phyloP scores from a whole-genome alignment of 2,329 filamentous ascomycete genomes.

The Phialophora chinensis region DNA sequence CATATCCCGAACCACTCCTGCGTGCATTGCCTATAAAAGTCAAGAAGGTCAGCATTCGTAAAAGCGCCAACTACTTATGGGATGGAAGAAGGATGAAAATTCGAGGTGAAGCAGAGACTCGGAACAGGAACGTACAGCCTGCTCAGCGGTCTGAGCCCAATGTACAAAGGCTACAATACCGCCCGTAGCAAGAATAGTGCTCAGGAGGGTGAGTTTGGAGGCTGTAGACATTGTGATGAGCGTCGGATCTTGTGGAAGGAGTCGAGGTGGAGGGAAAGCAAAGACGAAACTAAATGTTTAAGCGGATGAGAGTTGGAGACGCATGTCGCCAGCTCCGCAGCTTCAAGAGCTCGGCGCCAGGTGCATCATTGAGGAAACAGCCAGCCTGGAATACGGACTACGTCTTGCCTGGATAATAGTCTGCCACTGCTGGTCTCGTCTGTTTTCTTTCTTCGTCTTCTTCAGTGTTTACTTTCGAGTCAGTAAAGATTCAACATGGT shows the following conservation, averaged over 20 bases:
- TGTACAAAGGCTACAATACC: constrained; percentile 85
- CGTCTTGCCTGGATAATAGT: neutral
- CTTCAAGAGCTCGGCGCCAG: constrained; percentile 30
- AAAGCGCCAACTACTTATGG: neutral
- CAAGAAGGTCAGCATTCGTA: neutral
- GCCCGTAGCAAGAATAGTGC: constrained; percentile 76
- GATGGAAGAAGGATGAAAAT: neutral
- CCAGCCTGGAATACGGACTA: neutral
- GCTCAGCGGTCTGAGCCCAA: constrained; percentile 82
- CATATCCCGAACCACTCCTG: constrained; percentile 90
- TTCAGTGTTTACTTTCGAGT: neutral
- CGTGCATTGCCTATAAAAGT: constrained; percentile 79
- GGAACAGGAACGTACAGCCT: constrained; percentile 65
- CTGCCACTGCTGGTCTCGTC: neutral
- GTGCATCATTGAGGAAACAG: constrained; percentile 19
- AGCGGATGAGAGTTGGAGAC: constrained; percentile 18
- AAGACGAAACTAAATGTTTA: constrained; percentile 20
- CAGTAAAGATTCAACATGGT: constrained; percentile 39
- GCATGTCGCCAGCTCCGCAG: constrained; percentile 21
- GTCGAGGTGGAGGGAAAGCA: neutral
- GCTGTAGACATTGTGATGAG: constrained; percentile 77
- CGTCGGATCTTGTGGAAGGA: neutral
- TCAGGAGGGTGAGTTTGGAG: constrained; percentile 82
- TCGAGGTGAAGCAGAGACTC: constrained; percentile 9
- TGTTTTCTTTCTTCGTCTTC: constrained; percentile 3